Percentiles rank a stretch among this genome's conserved stretches.
Conservation (phyloP, 345 rosid genomes). For the Iberis pinnata region DNA sequence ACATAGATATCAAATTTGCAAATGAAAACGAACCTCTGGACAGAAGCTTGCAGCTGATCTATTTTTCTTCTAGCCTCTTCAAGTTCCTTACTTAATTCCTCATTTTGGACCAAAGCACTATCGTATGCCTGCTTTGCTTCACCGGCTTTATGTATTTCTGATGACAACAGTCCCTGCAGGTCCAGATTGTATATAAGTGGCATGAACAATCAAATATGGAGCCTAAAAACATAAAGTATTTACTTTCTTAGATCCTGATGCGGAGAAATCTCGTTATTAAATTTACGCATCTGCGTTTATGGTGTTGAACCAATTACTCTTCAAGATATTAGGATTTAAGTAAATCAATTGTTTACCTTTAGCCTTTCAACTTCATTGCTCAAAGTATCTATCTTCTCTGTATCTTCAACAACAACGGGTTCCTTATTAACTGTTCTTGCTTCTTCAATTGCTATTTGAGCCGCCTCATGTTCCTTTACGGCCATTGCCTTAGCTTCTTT, state of each 20-base stretch:
- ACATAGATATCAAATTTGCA: constrained; percentile 9
- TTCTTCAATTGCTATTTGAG: constrained; percentile 72
- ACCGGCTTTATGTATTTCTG: constrained; percentile 51
- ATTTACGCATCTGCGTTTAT: background rate
- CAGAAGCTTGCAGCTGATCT: constrained; percentile 68
- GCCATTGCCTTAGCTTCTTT: constrained; percentile 54
- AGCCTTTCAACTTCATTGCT: constrained; percentile 59
- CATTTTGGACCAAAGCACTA: constrained; percentile 48
- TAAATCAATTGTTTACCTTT: constrained; percentile 44
- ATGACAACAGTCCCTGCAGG: constrained; percentile 46
- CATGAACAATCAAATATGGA: constrained; percentile 13
- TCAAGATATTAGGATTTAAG: constrained; percentile 5
- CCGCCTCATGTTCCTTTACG: constrained; percentile 78
- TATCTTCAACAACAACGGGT: constrained; percentile 77
- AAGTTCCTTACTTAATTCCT: constrained; percentile 58
- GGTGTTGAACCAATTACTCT: constrained; percentile 12
- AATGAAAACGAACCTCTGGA: constrained; percentile 63
- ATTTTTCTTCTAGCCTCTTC: constrained; percentile 57
- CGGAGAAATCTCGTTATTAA: background rate
- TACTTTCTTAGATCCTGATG: background rate
- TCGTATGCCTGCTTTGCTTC: constrained; percentile 52
- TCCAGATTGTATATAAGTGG: constrained; percentile 16
- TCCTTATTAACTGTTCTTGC: constrained; percentile 66
- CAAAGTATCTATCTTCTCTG: constrained; percentile 57
- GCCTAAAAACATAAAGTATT: background rate